Percentiles rank a stretch among this genome's conserved stretches.
Evolutionary conservation across 1,284 basidiomycete genomes (phyloP).

Genomic region (Phaffia rhodozyma): DNA sequence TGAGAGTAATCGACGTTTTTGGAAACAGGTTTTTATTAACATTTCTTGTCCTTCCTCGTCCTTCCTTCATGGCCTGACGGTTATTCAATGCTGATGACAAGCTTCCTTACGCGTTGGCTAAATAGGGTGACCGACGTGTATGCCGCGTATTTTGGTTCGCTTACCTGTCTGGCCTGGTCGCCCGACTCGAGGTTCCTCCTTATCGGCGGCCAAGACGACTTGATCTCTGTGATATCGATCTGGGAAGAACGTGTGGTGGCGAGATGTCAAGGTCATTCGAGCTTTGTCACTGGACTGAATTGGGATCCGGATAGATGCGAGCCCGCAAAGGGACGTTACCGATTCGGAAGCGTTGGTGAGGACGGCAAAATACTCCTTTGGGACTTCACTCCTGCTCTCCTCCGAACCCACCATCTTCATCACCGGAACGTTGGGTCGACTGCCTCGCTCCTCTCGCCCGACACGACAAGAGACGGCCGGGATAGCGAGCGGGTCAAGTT

Average conservation of each 20-base stretch:
- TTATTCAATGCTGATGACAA: slow-evolving; percentile 13
- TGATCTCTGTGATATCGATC: slow-evolving; percentile 82
- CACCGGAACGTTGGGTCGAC: slow-evolving; percentile 23
- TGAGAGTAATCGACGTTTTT: slow-evolving; percentile 72
- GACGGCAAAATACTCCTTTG: slow-evolving; percentile 87
- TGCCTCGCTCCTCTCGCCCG: slow-evolving; percentile 45
- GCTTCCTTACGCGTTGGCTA: slow-evolving; percentile 41
- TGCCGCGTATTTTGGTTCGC: slow-evolving; percentile 77
- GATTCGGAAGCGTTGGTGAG: slow-evolving; percentile 85
- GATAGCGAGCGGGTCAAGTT: too few relatives aligned
- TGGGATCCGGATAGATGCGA: slow-evolving; percentile 82
- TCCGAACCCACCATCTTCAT: slow-evolving; percentile 31
- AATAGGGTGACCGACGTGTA: slow-evolving; percentile 56
- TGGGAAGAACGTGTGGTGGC: slow-evolving; percentile 89
- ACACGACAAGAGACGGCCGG: too few relatives aligned
- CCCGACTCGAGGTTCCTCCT: slow-evolving; percentile 8
- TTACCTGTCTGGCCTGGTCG: slow-evolving; percentile 46
- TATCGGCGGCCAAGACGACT: slow-evolving; percentile 75
- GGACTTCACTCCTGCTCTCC: slow-evolving; percentile 62
- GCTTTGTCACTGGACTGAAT: slow-evolving; percentile 76
- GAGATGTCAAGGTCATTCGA: slow-evolving; percentile 89
- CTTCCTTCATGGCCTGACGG: background rate
- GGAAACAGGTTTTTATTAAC: slow-evolving; percentile 56
- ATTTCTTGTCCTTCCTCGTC: background rate
- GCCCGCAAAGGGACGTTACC: slow-evolving; percentile 56